Evolutionary conservation across 179 eudicot genomes (phyloP).

Genomic region (Heliamphora pulchella): DNA sequence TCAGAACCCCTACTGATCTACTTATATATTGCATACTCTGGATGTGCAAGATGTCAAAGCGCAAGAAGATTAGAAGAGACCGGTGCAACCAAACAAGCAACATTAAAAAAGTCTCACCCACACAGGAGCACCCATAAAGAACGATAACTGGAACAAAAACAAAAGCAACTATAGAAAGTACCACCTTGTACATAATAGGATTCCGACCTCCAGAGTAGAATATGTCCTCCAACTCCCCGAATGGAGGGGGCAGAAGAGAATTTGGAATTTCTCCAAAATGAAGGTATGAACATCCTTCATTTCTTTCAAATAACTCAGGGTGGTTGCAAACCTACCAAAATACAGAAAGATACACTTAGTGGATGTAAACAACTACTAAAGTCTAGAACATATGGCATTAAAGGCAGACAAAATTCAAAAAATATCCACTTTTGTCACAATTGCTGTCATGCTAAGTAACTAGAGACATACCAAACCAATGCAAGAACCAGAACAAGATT

Average conservation of each 20-base stretch:
- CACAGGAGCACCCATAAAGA: not conserved
- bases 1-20: not conserved
- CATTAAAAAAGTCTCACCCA: not conserved
- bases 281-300: slow-evolving; percentile 88
- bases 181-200: slow-evolving; percentile 83
- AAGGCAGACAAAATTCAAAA: not conserved
- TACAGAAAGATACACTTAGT: not conserved
- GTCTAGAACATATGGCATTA: not conserved
- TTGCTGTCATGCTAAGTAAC: not conserved
- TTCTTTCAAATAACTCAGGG: slow-evolving; percentile 97
- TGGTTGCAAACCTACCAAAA: slow-evolving; percentile 87
- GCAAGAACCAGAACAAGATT: slow-evolving; percentile 12
- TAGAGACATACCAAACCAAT: slow-evolving; percentile 1
- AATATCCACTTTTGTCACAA: not conserved
- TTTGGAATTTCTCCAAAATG: slow-evolving; percentile 78
- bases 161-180: slow-evolving; percentile 18
- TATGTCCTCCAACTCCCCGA: slow-evolving; percentile 86
- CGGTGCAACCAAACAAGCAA: not conserved
- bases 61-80: too few relatives aligned
- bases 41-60: not conserved
- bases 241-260: slow-evolving; percentile 78
- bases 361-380: not conserved
- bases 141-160: not conserved
- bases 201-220: slow-evolving; percentile 70
- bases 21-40: not conserved